Conservation (phyloP, 495 filamentous ascomycete species). For the Neurospora africana region DNA sequence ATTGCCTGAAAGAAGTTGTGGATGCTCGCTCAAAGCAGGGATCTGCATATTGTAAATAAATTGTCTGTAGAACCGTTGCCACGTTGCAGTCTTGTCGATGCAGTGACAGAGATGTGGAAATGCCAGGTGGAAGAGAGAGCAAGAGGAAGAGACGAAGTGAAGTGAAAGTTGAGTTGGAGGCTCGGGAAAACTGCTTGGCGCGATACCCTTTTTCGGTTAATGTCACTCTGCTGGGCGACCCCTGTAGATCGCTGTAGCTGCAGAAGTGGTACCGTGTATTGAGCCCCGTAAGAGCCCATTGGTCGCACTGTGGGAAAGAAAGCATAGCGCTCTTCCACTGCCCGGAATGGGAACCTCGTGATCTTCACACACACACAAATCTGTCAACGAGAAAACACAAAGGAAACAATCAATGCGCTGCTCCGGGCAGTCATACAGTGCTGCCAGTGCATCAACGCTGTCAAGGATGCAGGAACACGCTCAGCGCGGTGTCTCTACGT, state of each 20-base stretch:
- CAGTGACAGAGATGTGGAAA: neutral
- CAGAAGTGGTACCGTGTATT: neutral
- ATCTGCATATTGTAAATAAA: neutral
- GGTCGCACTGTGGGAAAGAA: neutral
- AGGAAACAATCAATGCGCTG: neutral
- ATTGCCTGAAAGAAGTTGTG: neutral
- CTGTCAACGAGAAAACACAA: neutral
- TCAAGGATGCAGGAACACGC: neutral
- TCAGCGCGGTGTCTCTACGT: neutral
- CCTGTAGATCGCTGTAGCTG: neutral
- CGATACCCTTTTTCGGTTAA: neutral
- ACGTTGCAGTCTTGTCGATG: neutral
- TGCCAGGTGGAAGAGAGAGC: neutral
- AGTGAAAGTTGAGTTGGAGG: neutral
- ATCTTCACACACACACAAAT: neutral
- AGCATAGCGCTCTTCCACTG: neutral
- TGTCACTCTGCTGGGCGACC: neutral
- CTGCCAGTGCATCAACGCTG: neutral
- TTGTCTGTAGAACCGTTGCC: neutral
- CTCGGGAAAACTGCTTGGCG: neutral
- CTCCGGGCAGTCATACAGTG: neutral
- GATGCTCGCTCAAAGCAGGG: neutral
- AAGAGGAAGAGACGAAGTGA: neutral
- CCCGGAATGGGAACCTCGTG: neutral
- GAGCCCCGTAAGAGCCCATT: neutral